phyloP scores from a whole-genome alignment of 2,329 filamentous ascomycete genomes.

The Fusarium dlaminii region DNA sequence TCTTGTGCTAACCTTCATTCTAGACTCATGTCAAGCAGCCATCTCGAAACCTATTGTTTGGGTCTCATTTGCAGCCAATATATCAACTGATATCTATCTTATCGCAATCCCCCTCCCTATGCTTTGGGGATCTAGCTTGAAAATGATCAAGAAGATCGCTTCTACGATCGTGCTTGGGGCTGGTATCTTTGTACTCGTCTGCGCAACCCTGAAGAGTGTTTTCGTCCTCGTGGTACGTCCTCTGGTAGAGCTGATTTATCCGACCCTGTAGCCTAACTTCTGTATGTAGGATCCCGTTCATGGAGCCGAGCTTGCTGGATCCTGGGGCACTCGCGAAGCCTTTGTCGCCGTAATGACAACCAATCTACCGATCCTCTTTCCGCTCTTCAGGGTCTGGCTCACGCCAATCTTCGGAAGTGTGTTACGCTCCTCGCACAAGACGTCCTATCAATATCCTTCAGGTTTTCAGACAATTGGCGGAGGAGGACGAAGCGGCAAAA shows the following conservation, averaged over 20 bases:
- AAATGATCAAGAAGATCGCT: constrained; percentile 49
- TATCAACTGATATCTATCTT: constrained; percentile 65
- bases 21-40: constrained; percentile 58
- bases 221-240: constrained; percentile 49
- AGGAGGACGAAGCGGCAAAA: constrained; percentile 45
- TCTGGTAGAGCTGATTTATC: accelerated
- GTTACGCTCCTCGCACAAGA: constrained; percentile 48
- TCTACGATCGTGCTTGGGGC: constrained; percentile 50
- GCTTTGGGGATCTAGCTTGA: constrained; percentile 49
- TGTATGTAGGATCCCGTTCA: constrained; percentile 48
- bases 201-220: constrained; percentile 50
- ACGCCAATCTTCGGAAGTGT: constrained; percentile 43
- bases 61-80: constrained; percentile 60
- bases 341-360: constrained; percentile 55
- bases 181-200: constrained; percentile 52
- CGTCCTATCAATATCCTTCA: constrained; percentile 50
- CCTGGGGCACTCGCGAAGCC: constrained; percentile 53
- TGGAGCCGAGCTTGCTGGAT: constrained; percentile 50
- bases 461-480: constrained; percentile 54
- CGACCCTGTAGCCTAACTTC: accelerated
- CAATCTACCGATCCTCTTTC: constrained; percentile 55
- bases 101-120: constrained; percentile 66
- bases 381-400: constrained; percentile 54
- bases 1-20: background rate
- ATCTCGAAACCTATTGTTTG: constrained; percentile 61